These are phyloP conservation scores for Aureobasidium sp. DNA, from an alignment of 2,329 filamentous ascomycete species.

Conservation along the genomic window DNA sequence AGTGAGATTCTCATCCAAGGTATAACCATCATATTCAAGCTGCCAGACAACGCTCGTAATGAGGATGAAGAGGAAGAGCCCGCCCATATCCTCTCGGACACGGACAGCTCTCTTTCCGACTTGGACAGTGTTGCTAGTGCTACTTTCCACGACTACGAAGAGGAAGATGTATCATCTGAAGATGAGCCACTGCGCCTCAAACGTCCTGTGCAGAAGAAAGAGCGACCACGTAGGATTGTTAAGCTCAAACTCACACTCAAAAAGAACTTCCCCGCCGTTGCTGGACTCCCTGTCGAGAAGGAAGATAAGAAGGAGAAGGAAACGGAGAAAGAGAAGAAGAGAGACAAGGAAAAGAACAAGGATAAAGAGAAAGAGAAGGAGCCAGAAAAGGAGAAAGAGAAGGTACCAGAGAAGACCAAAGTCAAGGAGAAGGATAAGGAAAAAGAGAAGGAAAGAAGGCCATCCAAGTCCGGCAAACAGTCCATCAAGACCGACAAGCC, in stretches of 20 bases:
- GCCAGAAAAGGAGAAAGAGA: slow-evolving; percentile 21
- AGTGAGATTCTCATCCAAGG: slow-evolving; percentile 66
- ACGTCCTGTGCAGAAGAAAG: slow-evolving; percentile 15
- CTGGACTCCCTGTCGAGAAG: slow-evolving; percentile 10
- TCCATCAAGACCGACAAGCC: slow-evolving; percentile 17
- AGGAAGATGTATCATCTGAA: slow-evolving; percentile 29
- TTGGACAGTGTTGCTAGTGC: slow-evolving; percentile 35
- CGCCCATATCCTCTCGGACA: slow-evolving; percentile 5
- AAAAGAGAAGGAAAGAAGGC: slow-evolving; percentile 22
- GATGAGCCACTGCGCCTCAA: slow-evolving; percentile 18
- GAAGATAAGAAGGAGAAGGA: slow-evolving; percentile 14
- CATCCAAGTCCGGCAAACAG: slow-evolving; percentile 17
- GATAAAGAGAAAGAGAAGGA: slow-evolving; percentile 23
- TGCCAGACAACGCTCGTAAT: slow-evolving; percentile 56
- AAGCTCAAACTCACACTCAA: slow-evolving; percentile 27
- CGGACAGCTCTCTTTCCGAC: slow-evolving; percentile 17
- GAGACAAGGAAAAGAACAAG: slow-evolving; percentile 19
- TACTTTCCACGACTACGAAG: slow-evolving; percentile 43
- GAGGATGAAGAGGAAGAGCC: slow-evolving; percentile 46
- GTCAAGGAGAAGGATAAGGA: slow-evolving; percentile 18
- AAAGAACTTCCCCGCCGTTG: slow-evolving; percentile 13
- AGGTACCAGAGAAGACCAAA: slow-evolving; percentile 21
- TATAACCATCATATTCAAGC: slow-evolving; percentile 60
- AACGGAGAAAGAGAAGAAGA: neutral
- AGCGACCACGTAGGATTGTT: slow-evolving; percentile 10